Base-by-base conservation (phyloP, 2,329 filamentous ascomycete species). In the Reticulascus tulasneorum region DNA sequence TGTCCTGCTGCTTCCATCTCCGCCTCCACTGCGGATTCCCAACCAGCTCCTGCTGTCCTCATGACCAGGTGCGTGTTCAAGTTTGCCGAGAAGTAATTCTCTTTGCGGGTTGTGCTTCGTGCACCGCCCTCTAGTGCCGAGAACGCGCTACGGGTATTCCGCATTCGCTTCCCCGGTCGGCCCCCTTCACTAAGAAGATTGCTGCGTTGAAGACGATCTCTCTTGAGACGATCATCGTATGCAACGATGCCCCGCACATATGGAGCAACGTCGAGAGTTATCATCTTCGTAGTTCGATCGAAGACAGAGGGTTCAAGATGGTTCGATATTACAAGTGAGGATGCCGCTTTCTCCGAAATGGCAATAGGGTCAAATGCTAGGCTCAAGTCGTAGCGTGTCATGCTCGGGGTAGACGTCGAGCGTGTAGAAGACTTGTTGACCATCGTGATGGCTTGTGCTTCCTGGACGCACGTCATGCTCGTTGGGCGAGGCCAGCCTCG, bases 211-310 rank as follows among this genome's bases (percentile, higher is more conserved):
- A 76, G 56, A 9, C 87, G 76, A 45, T 87, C 77, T 42, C 78
- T 68, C 51, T 88, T 83, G 2, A 93, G 72, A 2, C 70, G 71
- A 15, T 79, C 66, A 49, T 97, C 91, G 53, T 83, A 85, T 0
- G 80, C 71, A 3, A 91, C 80, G 41, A 98, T 97, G 23, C 75
- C 73, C 9, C 94, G 84, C n/a, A 97, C 77, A 56, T 87, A 97
- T 0, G 94, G 93, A 0, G 89, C 90, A 3, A 97, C 69, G 45
- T 98, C 93, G 10, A 82, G 65, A 0, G 77, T 72, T 21, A 95
- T 77, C 15, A 82, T 67, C 1, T 60, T 57, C 49, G 84, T 64
- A 0, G 79, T 79, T 27, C 85, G 78, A 50, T 95, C 88, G 47
- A 95, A 88, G 1, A 84, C 79, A 0, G 86, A 90, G 0, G 84